Evolutionary conservation across 108 stramenopile species (phyloP), one percentile per base, ranked within the genome.

Genomic region (Fistulifera solaris): DNA sequence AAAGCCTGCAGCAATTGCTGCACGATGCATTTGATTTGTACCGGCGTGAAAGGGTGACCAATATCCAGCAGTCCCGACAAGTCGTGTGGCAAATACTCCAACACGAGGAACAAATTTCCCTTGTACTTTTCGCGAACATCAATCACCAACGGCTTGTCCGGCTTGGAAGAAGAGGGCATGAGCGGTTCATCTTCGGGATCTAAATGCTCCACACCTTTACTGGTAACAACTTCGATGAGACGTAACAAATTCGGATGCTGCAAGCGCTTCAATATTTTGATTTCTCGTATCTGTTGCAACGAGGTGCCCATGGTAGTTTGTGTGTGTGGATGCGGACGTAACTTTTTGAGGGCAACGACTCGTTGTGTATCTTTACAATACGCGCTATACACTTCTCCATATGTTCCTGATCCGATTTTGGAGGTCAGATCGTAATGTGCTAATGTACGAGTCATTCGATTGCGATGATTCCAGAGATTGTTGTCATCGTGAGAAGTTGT

Each of bases 361-460:
- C 65, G 71, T 27, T 68, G 52, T 12, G 70, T 58, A 46, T 79
- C 76, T 27, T 76, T 60, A 48, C 73, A 80, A 19, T 61, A 65
- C 21, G 85, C 85, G 31, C 70, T 52, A 49, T 91, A 91, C 12
- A 91, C 89, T 66, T 85, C 78, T n/a, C 89, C 89, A 48, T 91
- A 91, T 0, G 89, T 86, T 7, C 89, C 89, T 55, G 85, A 80
- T n/a, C 90, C 90, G 23, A 91, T 87, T 52, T 91, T 83, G 40
- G 85, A 80, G 2, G 76, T 56, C 15, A 79, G 73, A 48, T 76
- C 66, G 63, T 87, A 87, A 64, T 83, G 80, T 19, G 74, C 75
- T 11, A 87, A 70, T 22, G 85, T 85, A 22, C 87, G 78, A 5
- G 87, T 89, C 77, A 78, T 78, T 18, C 56, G 54, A 8, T 23